A percentile compares a stretch with the other conserved stretches of the same genome.
phyloP scores from a whole-genome alignment of 2,329 filamentous ascomycete genomes.

The Albifimbria verrucaria region DNA sequence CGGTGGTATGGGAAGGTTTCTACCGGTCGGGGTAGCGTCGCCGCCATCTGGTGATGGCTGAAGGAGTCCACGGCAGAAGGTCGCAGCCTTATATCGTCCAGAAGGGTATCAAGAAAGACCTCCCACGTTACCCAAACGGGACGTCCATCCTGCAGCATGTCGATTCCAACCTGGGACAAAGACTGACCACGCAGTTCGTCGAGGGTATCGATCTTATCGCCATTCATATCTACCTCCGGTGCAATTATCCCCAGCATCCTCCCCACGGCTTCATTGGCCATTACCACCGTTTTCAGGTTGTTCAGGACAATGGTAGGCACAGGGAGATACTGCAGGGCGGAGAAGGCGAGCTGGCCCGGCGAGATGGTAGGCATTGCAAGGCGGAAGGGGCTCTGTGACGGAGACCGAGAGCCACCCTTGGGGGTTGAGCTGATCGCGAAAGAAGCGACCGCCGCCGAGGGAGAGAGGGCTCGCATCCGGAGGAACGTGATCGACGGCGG shows the following conservation, averaged over 20 bases:
- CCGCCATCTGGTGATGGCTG: constrained; percentile 19
- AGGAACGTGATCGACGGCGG: constrained; percentile 9
- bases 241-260: constrained; percentile 59
- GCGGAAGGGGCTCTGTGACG: constrained; percentile 34
- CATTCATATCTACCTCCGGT: constrained; percentile 36
- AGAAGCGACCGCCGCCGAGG: constrained; percentile 27
- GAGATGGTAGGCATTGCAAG: constrained; percentile 45
- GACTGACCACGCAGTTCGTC: constrained; percentile 64
- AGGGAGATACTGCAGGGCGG: constrained; percentile 70
- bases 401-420: constrained; percentile 22
- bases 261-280: constrained; percentile 75
- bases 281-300: constrained; percentile 63
- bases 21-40: constrained; percentile 34
- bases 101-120: constrained; percentile 52
- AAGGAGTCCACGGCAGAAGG: constrained; percentile 17
- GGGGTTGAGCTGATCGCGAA: constrained; percentile 25
- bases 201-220: constrained; percentile 38
- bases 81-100: constrained; percentile 36
- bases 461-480: constrained; percentile 22
- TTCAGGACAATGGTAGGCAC: constrained; percentile 69
- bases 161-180: constrained; percentile 67
- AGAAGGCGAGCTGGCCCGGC: constrained; percentile 57
- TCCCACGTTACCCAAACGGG: constrained; percentile 60
- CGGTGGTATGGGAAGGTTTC: constrained; percentile 20
- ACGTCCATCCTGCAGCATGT: constrained; percentile 66